Base-by-base conservation (phyloP, 371 early-diverging fungal species). In the Mucor circinelloides region DNA sequence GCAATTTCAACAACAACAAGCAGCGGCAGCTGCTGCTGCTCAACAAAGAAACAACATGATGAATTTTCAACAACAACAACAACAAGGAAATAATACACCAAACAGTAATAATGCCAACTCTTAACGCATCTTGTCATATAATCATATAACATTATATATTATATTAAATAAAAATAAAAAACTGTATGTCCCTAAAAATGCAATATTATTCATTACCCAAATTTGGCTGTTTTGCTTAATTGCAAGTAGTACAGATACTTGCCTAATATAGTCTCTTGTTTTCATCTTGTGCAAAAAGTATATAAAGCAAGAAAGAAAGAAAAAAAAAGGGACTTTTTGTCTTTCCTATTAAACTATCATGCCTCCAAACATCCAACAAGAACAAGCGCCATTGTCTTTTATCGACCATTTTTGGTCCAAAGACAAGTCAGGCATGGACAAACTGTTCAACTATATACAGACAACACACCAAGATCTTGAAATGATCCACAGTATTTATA, bases 351-450 rank as follows among this genome's bases (percentile, higher is more conserved):
- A n/a, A n/a, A n/a, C n/a, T n/a, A 58, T 30, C 30, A 72, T 72
- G 72, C 56, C 71, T 32, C 67, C 71, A 4, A 64, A 72, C 15
- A 31, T 56, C 6, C 66, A 69, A 48, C 44, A 28, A 25, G 6
- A 31, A 54, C 63, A 55, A 12, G 61, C 58, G 8, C 27, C 13
- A 30, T 19, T 38, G n/a, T 66, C 71, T 10, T 76, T 72, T 59
- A 48, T 56, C 8, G 40, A 67, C 31, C 56, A 66, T 50, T 78
- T 81, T 68, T 81, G 81, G 82, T 76, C 67, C n/a, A 63, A 61
- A 40, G 62, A 64, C 57, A 60, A 64, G 27, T 56, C 69, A 2
- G 69, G 72, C 17, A 62, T 67, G 67, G 48, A 60, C 10, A 44
- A 58, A 3, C 52, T 80, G 30, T 44, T 73, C 8, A 57, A 60